Conservation (phyloP, 2,329 filamentous ascomycete genomes). For the Dactylonectria macrodidyma region DNA sequence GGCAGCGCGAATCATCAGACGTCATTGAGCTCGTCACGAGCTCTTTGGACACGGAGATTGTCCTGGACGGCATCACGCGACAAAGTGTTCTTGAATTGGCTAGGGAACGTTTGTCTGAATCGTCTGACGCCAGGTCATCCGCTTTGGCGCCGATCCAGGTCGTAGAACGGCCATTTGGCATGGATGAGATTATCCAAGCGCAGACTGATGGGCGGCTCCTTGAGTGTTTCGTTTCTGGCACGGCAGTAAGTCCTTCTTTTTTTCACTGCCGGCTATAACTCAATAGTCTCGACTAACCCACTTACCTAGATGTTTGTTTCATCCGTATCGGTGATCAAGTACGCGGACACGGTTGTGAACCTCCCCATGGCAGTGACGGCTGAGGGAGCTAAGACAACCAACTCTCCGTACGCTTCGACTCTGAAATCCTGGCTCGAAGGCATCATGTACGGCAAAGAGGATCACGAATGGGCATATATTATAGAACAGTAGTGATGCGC, state of each 20-base stretch:
- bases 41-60: neutral
- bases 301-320: neutral
- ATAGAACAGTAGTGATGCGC: neutral
- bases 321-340: neutral
- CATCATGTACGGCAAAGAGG: neutral
- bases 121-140: neutral
- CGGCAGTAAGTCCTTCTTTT: slow-evolving; percentile 11
- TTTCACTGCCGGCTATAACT: neutral
- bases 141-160: neutral
- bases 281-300: neutral
- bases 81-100: slow-evolving; percentile 2
- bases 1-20: slow-evolving; percentile 49
- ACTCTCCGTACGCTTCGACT: neutral
- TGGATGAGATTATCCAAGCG: slow-evolving; percentile 13
- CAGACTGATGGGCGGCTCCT: slow-evolving; percentile 5
- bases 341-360: neutral
- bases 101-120: neutral
- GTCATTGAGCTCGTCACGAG: slow-evolving; percentile 8
- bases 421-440: neutral
- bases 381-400: neutral
- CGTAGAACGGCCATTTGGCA: slow-evolving; percentile 1
- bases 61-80: slow-evolving; percentile 15
- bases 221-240: slow-evolving; percentile 12
- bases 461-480: neutral
- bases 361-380: neutral